Evolutionary conservation across 306 rosid species (phyloP).

Genomic region (Trifolium repens): DNA sequence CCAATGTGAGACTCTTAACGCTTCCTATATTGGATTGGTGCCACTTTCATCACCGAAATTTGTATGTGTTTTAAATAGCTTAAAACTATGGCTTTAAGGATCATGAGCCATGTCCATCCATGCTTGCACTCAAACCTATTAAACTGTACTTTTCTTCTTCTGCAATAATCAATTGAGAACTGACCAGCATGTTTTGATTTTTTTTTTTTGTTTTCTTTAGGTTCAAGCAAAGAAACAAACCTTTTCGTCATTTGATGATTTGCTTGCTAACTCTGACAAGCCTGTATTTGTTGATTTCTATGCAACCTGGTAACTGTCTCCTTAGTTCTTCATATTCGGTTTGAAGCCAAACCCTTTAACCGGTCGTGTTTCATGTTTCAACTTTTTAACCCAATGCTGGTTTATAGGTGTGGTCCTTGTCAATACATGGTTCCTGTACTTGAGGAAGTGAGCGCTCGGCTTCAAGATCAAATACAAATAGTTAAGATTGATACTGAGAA

Average conservation of each 20-base stretch:
- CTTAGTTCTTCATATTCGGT: neutral
- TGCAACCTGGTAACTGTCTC: slow-evolving; percentile 81
- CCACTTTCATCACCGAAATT: neutral
- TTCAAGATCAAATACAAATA: slow-evolving; percentile 69
- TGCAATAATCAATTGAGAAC: slow-evolving; percentile 7
- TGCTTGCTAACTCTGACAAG: slow-evolving; percentile 71
- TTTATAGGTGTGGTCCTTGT: slow-evolving; percentile 97
- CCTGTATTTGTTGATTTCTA: slow-evolving; percentile 96
- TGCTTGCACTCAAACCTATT: slow-evolving; percentile 5
- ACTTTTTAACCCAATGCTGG: slow-evolving; percentile 11
- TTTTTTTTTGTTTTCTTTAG: slow-evolving; percentile 46
- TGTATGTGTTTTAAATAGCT: neutral
- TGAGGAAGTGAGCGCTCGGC: slow-evolving; percentile 67
- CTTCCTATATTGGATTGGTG: neutral
- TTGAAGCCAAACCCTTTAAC: neutral
- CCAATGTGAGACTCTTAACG: too few species aligned
- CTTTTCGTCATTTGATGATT: slow-evolving; percentile 81
- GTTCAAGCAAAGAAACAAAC: slow-evolving; percentile 85
- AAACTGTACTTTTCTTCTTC: slow-evolving; percentile 7
- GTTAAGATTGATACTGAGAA: slow-evolving; percentile 95
- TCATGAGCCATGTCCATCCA: neutral
- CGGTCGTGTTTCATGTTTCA: neutral
- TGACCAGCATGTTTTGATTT: slow-evolving; percentile 12
- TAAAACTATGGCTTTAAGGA: neutral
- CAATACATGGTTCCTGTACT: slow-evolving; percentile 93